Evolutionary conservation across 2,329 filamentous ascomycete species (phyloP).

Genomic region (Aspergillus fumigatiaffinis): DNA sequence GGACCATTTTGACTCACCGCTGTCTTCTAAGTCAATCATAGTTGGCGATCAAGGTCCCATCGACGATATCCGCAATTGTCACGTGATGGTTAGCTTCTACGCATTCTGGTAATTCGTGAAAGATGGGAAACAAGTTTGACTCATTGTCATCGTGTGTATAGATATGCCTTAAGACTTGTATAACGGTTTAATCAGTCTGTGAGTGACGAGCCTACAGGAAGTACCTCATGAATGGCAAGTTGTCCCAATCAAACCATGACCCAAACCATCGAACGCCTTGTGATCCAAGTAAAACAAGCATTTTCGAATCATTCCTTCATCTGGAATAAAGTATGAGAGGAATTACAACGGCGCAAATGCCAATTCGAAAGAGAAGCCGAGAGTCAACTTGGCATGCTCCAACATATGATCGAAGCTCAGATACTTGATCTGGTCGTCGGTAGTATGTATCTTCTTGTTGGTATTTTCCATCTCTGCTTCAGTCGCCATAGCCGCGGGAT

Average conservation of each 20-base stretch:
- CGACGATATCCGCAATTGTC: background rate
- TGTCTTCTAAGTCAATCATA: background rate
- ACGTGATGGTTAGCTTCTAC: background rate
- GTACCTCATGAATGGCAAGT: constrained; percentile 1
- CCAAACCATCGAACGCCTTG: constrained; percentile 1
- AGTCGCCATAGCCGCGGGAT: constrained; percentile 62
- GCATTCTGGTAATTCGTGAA: background rate
- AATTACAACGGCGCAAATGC: constrained; percentile 67
- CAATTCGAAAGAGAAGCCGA: constrained; percentile 79
- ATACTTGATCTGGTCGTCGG: constrained; percentile 66
- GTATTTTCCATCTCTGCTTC: constrained; percentile 58
- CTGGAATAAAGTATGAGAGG: background rate
- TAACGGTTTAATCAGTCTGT: background rate
- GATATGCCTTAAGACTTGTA: background rate
- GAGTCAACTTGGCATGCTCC: constrained; percentile 79
- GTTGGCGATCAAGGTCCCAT: background rate
- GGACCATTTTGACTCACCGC: background rate
- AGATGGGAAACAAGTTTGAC: background rate
- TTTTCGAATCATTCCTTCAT: background rate
- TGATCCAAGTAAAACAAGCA: background rate
- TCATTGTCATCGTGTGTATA: background rate
- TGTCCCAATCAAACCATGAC: background rate
- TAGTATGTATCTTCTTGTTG: constrained; percentile 70
- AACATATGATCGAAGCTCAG: constrained; percentile 86
- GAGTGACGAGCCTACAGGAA: background rate